A percentile compares a stretch with the other conserved stretches of the same genome.
These are phyloP conservation scores for Penicillium daleae DNA, from an alignment of 495 filamentous ascomycete genomes.

Conservation along the genomic window DNA sequence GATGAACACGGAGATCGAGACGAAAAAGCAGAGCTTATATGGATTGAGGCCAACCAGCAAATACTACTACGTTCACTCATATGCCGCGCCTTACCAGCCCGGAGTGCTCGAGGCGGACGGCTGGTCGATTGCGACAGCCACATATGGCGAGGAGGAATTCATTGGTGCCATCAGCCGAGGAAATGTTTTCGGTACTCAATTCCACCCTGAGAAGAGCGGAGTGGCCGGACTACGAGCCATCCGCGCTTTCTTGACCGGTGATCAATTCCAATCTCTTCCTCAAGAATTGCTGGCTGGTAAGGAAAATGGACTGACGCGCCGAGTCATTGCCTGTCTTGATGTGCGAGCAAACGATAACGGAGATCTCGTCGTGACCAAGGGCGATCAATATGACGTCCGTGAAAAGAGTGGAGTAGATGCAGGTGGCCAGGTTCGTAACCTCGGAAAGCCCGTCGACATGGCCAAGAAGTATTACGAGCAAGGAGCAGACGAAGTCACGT, in stretches of 20 bases:
- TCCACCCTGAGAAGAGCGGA: slow-evolving; percentile 97
- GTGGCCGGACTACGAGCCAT: slow-evolving; percentile 82
- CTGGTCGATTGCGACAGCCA: slow-evolving; percentile 86
- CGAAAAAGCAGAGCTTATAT: slow-evolving; percentile 63
- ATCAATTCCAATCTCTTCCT: slow-evolving; percentile 50
- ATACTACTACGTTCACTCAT: slow-evolving; percentile 98
- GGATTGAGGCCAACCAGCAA: slow-evolving; percentile 79
- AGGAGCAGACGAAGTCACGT: slow-evolving; percentile 94
- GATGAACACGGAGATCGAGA: slow-evolving; percentile 52
- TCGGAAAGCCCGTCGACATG: slow-evolving; percentile 96
- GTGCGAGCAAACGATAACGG: slow-evolving; percentile 95
- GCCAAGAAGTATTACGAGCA: slow-evolving; percentile 93
- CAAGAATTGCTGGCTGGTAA: slow-evolving; percentile 26
- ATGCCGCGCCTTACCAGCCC: slow-evolving; percentile 75
- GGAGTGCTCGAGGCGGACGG: slow-evolving; percentile 75
- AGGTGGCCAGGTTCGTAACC: slow-evolving; percentile 81
- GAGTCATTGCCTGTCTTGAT: slow-evolving; percentile 94
- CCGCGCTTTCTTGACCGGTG: slow-evolving; percentile 80
- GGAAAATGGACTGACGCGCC: slow-evolving; percentile 75
- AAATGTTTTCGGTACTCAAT: slow-evolving; percentile 90
- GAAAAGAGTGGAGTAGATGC: slow-evolving; percentile 67
- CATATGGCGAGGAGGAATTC: slow-evolving; percentile 88
- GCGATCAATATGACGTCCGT: slow-evolving; percentile 99
- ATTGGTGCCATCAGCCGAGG: slow-evolving; percentile 85
- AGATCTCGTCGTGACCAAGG: slow-evolving; percentile 96